Evolutionary conservation across 2,329 filamentous ascomycete genomes (phyloP), one percentile per base, ranked within the genome.

Genomic region (Fusarium praegraminearum): DNA sequence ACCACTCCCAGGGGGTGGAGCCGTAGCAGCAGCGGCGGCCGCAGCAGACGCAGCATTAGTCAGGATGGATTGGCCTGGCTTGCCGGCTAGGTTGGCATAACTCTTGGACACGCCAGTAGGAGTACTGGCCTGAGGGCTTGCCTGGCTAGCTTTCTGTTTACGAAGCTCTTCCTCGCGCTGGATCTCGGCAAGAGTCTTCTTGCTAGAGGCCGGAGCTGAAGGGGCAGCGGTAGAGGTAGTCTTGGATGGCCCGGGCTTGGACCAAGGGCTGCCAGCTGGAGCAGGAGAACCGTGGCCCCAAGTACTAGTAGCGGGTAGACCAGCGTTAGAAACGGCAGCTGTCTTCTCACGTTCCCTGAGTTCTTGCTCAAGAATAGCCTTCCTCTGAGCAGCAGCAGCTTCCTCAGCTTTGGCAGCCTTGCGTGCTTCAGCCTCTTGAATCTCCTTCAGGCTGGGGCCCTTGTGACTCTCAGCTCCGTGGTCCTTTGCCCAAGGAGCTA

Each of bases 401-500:
- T 96, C 93, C 76, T 98, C 95, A 15, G 89, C 90, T 80, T 97
- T 93, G 53, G 95, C 95, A 13, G 94, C 94, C 78, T 96, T 97
- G 76, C 92, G 93, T 36, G 95, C 95, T 79, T 99, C 96, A 7
- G 93, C 91, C 79, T 97, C 95, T 79, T 99, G 96, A 26, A 99
- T 99, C 77, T 99, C 94, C 81, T 94, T 97, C 67, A 99, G 83
- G 64, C 94, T 98, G 3, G 95, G 96, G 0, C 94, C 94, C 79
- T 93, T 97, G 41, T 93, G 89, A 26, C 86, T 82, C 64, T 89
- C 86, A 7, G 85, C 82, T 50, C 92, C 91, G 4, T 87, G 87
- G 70, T 98, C 94, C 78, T 96, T 96, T 7, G 96, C 96, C 96
- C 96, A 99, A 0, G 96, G 96, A 1, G 96, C 96, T 71, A 98